phyloP scores from a whole-genome alignment of 2,329 filamentous ascomycete species.

The Pseudogymnoascus destructans region DNA sequence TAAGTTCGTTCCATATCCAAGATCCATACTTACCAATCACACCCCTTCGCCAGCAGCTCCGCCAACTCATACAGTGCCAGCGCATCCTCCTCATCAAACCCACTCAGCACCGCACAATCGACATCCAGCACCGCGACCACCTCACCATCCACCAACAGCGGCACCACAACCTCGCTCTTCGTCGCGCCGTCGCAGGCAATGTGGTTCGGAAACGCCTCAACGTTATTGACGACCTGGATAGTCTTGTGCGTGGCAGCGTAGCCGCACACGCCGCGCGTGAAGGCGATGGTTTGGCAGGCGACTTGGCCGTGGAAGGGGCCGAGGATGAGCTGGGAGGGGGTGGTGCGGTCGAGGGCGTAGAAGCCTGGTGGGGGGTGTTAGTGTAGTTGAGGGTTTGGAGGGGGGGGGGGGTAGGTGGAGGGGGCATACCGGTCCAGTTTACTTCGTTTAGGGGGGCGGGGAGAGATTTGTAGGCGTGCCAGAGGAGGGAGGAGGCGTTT shows the following conservation, averaged over 20 bases:
- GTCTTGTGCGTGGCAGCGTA: slow-evolving; percentile 44
- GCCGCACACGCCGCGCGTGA: slow-evolving; percentile 65
- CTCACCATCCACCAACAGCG: slow-evolving; percentile 34
- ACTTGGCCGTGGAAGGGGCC: slow-evolving; percentile 71
- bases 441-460: slow-evolving; percentile 50
- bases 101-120: slow-evolving; percentile 54
- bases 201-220: slow-evolving; percentile 63
- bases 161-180: slow-evolving; percentile 71
- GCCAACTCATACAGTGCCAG: slow-evolving; percentile 54
- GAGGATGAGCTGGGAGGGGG: slow-evolving; percentile 47
- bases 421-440: slow-evolving; percentile 57
- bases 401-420: slow-evolving; percentile 4
- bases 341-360: slow-evolving; percentile 48
- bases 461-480: slow-evolving; percentile 67
- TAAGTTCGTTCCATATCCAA: neutral
- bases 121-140: slow-evolving; percentile 67
- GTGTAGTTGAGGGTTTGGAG: neutral
- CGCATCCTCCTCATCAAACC: slow-evolving; percentile 58
- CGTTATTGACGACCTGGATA: slow-evolving; percentile 58
- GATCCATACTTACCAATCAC: slow-evolving; percentile 43
- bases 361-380: slow-evolving; percentile 42
- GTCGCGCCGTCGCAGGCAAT: slow-evolving; percentile 70
- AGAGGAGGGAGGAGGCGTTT: slow-evolving; percentile 62
- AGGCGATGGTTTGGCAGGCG: slow-evolving; percentile 65
- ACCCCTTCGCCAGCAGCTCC: slow-evolving; percentile 41